Base-by-base conservation (phyloP, 108 stramenopile genomes). In the Skeletonema tropicum region DNA sequence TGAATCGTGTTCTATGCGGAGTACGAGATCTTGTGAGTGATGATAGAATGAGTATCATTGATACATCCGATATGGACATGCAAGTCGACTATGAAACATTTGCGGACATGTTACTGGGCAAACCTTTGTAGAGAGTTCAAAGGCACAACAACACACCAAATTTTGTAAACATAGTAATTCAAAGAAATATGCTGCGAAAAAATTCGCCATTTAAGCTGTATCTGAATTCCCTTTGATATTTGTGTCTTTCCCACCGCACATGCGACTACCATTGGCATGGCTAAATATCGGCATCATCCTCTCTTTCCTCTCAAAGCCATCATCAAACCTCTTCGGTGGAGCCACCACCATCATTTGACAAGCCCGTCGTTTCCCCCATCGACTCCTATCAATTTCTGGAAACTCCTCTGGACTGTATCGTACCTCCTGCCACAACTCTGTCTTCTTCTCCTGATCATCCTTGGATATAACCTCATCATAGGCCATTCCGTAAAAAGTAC, bases 31-130 rank as follows among this genome's bases (percentile, higher is more conserved):
- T 94, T 66, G 88, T 92, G 36, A 91, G 88, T 52, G 91, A 94
- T 66, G 94, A 94, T 74, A 88, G 87, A 46, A 85, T 86, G 69
- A 88, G 87, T 76, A 92, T 94, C 33, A 92, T 94, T 78, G 91
- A 94, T 71, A 87, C 90, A 42, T 91, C 87, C 39, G 94, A 94
- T 64, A 85, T 80, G 76, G 94, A 94, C 48, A 92, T 94, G 90
- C 84, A 88, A 68, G 83, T 94, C 31, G 91, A 94, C 65, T 94
- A 94, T 60, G 94, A 92, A 67, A 89, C 90, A 21, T 94, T 92
- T 78, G 86, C 91, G 10, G 73, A 82, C 41, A 92, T 92, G 94
- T 57, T 94, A 15, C 62, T 94, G 6, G 94, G 94, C 23, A 80
- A 80, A 32, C 70, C 70, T 39, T 71, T 71, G 58, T 71, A 35